phyloP scores from a whole-genome alignment of 306 rosid genomes.

The Malus sieversii region DNA sequence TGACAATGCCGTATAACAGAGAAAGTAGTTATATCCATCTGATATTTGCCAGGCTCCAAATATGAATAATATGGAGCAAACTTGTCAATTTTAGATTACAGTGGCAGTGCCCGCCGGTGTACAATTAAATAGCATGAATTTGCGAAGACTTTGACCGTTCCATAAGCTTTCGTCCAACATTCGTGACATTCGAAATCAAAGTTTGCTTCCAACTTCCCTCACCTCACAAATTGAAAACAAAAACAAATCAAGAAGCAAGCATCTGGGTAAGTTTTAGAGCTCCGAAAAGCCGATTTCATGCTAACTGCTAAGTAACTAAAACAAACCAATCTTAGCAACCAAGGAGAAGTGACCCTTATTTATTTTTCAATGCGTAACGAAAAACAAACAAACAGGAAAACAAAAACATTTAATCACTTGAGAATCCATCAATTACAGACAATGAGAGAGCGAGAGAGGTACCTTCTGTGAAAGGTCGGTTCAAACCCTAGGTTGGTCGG shows the following conservation, averaged over 20 bases:
- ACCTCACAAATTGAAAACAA: not conserved
- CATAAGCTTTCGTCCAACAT: not conserved
- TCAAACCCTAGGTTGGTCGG: slow-evolving; percentile 18
- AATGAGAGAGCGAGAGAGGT: not conserved
- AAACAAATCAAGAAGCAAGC: not conserved
- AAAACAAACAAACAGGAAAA: not conserved
- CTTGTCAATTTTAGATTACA: not conserved
- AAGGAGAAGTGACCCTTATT: not conserved
- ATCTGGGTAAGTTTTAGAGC: not conserved
- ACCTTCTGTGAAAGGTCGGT: slow-evolving; percentile 2
- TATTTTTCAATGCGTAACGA: not conserved
- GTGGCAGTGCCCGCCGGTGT: not conserved
- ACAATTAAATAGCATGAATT: not conserved
- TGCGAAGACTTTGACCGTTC: not conserved
- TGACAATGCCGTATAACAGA: not conserved
- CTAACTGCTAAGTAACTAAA: not conserved
- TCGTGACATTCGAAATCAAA: not conserved
- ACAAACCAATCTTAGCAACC: not conserved
- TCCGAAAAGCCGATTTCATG: not conserved
- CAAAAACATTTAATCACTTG: not conserved
- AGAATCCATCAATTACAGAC: not conserved
- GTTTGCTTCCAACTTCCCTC: not conserved
- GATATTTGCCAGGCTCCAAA: not conserved
- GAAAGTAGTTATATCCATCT: not conserved
- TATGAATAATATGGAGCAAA: not conserved